Evolutionary conservation across 2,329 filamentous ascomycete genomes (phyloP), one percentile per base, ranked within the genome.

Genomic region (Xylaria sp.): DNA sequence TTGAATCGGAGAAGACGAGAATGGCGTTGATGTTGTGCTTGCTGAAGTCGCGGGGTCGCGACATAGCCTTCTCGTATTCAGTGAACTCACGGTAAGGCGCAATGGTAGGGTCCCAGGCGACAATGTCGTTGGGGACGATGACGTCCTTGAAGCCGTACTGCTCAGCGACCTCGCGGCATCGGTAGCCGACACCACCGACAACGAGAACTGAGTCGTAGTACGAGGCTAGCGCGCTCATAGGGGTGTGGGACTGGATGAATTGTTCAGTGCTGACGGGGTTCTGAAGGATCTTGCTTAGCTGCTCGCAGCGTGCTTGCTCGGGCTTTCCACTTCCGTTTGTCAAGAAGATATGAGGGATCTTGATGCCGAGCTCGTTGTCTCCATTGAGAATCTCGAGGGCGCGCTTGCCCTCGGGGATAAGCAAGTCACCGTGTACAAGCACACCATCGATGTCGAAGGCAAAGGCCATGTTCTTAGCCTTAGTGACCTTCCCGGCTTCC

Each of bases 361-460:
- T 91, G 80, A 92, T 91, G 64, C 89, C 89, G 52, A 92, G 86
- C 79, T 92, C 87, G 77, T 91, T 91, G 78, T 91, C 88, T 50
- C 89, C 89, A 76, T 91, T 91, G 53, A 91, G 81, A 75, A 91
- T 90, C 75, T 89, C 85, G 40, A 91, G 84, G 14, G 85, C 86
- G 61, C 85, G 83, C 71, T 84, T 81, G 64, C 87, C 89, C 78
- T 91, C 84, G 43, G 87, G 87, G 66, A 92, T 91, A 61, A 90
- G 78, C 61, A 88, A 82, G 77, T 89, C 88, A 72, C 89, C 89
- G 77, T 91, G 89, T 60, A 91, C 89, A 23, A 92, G 82, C 61
- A 92, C 89, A 80, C 89, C 90, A 71, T 92, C 91, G 63, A 90
- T 89, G 76, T 93, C 91, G 67, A 93, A 94, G 71, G 89, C 90